Conservation (phyloP, 2,329 filamentous ascomycete species). For the Penicillium expansum region DNA sequence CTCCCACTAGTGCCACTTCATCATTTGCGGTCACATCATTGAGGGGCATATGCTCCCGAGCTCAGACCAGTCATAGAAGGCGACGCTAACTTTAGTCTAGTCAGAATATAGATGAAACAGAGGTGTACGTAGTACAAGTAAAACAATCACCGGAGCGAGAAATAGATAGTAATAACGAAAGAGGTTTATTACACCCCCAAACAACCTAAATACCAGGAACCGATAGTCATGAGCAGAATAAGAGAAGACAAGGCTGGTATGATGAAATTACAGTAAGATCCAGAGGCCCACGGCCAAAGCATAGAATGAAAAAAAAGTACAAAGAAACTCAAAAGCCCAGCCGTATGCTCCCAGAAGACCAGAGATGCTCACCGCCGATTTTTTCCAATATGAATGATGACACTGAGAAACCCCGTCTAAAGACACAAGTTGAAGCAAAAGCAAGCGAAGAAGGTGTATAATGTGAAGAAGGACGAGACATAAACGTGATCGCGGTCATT, state of each 20-base stretch:
- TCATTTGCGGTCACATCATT: background rate
- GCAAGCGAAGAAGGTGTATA: constrained; percentile 13
- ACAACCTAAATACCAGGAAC: background rate
- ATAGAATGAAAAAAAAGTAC: constrained; percentile 10
- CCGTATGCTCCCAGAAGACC: no score
- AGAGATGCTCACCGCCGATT: constrained; percentile 14
- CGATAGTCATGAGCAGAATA: background rate
- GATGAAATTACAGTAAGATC: constrained; percentile 17
- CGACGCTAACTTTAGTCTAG: background rate
- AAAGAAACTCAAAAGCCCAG: constrained; percentile 7
- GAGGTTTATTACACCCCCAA: background rate
- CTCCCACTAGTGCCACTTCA: background rate
- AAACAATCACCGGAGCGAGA: background rate
- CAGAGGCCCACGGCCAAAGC: background rate
- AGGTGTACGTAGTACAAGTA: background rate
- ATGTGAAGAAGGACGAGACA: constrained; percentile 13
- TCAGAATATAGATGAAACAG: background rate
- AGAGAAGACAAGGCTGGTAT: constrained; percentile 14
- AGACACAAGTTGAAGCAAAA: constrained; percentile 15
- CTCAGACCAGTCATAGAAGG: background rate
- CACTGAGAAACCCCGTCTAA: constrained; percentile 14
- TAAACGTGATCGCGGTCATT: constrained; percentile 27
- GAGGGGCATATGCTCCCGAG: background rate
- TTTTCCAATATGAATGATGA: constrained; percentile 7
- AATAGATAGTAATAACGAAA: background rate